Base-by-base conservation (phyloP, 1,284 basidiomycete genomes). In the Ustilago cynodontis region DNA sequence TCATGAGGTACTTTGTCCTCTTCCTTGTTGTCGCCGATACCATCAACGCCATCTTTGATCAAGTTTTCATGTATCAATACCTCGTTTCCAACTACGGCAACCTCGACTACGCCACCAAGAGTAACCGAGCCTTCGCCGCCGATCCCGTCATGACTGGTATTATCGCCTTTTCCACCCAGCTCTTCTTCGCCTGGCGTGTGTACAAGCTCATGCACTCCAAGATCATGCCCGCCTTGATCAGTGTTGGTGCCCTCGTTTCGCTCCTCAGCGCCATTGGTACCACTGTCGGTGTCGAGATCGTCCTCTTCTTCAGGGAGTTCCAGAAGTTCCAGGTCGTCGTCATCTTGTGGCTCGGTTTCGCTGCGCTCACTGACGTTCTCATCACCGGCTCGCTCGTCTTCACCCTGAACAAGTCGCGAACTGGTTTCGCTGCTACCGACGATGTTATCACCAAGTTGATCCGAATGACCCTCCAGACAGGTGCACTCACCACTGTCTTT, bases 161-260 rank as follows among this genome's bases (percentile, higher is more conserved):
- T 71, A 81, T 83, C 55, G 80, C 80, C 51, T 77, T 79, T 51
- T 62, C 73, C 47, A 75, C 74, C 31, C 82, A 83, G 67, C 41
- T 74, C 56, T 83, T 83, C 82, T 83, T 83, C 71, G 82, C 80
- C 14, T 83, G 82, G 82, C 69, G 82, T 41, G 78, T 82, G 13
- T 78, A 72, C 71, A 73, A 75, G 62, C 71, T 83, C 16, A 81
- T 75, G 68, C 79, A 80, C 65, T 60, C 63, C 57, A 69, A 70
- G 62, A 57, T 73, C 67, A 67, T 79, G 60, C 79, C 80, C 20
- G 53, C 71, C 28, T 45, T 80, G 37, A 80, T 83, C 65, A 49
- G 39, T 26, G 10, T 62, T 31, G 63, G 75, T 33, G 71, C 76
- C 3, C 18, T 55, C 49, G 24, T 77, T 35, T 79, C 73, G 50